Conservation (phyloP, 768 basidiomycete species). For the Hemileccinum impolitum region DNA sequence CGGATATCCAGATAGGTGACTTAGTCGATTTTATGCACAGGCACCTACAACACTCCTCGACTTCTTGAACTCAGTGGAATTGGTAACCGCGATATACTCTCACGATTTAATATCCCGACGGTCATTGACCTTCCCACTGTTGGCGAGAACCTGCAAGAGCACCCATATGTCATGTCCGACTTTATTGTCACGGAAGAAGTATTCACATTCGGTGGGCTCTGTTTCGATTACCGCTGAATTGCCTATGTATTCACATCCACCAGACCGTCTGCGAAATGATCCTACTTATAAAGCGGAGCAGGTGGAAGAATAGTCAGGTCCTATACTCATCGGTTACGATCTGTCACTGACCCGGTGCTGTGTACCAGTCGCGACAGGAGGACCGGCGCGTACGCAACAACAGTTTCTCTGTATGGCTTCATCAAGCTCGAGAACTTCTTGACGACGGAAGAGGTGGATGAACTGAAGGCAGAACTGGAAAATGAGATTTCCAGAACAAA, state of each 20-base stretch:
- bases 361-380: slow-evolving; percentile 6
- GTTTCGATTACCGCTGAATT: no score
- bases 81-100: slow-evolving; percentile 13
- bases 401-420: slow-evolving; percentile 15
- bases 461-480: slow-evolving; percentile 12
- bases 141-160: slow-evolving; percentile 21
- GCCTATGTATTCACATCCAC: no score
- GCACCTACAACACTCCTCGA: no score
- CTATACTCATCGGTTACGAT: neutral
- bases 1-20: no score
- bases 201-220: no score
- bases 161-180: slow-evolving; percentile 1
- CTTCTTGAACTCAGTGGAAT: no score
- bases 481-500: slow-evolving; percentile 1
- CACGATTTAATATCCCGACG: slow-evolving; percentile 4
- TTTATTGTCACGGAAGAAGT: no score
- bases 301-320: slow-evolving; percentile 14
- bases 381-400: slow-evolving; percentile 17
- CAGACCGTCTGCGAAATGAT: slow-evolving; percentile 9
- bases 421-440: slow-evolving; percentile 17
- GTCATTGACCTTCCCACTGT: slow-evolving; percentile 16
- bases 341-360: neutral
- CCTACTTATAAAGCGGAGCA: slow-evolving; percentile 8
- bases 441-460: slow-evolving; percentile 6
- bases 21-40: no score